These are phyloP conservation scores for Gelatoporia subvermispora DNA, from an alignment of 768 basidiomycete species.

Conservation along the genomic window DNA sequence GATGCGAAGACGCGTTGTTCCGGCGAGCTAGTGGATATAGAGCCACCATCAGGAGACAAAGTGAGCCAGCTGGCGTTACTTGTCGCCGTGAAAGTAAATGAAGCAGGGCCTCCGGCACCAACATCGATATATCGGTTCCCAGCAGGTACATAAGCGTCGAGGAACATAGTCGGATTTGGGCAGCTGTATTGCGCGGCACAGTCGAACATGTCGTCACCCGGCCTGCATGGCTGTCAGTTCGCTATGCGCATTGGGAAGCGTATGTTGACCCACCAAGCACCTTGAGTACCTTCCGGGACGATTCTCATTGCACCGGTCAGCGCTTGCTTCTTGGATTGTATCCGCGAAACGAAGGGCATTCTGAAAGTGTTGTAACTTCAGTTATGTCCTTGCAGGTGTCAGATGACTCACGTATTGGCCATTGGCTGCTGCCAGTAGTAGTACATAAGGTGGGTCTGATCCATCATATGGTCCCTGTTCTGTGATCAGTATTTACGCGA, in stretches of 20 bases:
- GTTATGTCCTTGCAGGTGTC: not conserved
- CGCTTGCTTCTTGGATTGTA: conserved; percentile 51
- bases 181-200: conserved; percentile 47
- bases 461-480: conserved; percentile 48
- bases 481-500: not conserved
- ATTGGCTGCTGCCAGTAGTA: conserved; percentile 73
- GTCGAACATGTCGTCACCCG: conserved; percentile 60
- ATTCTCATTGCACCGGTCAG: conserved; percentile 62
- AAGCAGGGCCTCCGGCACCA: conserved; percentile 51
- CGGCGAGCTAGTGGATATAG: conserved; percentile 40
- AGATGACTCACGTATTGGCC: conserved; percentile 45
- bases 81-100: conserved; percentile 51
- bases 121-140: conserved; percentile 56
- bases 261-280: conserved; percentile 45
- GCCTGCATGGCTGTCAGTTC: conserved; percentile 33
- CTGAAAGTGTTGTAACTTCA: conserved; percentile 20
- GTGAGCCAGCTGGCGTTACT: conserved; percentile 50
- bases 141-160: conserved; percentile 56
- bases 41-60: conserved; percentile 42
- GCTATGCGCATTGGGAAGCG: not conserved
- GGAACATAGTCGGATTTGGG: conserved; percentile 40
- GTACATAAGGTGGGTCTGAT: conserved; percentile 64
- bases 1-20: conserved; percentile 52
- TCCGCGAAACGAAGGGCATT: conserved; percentile 48
- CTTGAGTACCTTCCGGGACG: conserved; percentile 52